Evolutionary conservation across 202 grass and related monocot species (phyloP).

Genomic region (Alloteropsis angusta): DNA sequence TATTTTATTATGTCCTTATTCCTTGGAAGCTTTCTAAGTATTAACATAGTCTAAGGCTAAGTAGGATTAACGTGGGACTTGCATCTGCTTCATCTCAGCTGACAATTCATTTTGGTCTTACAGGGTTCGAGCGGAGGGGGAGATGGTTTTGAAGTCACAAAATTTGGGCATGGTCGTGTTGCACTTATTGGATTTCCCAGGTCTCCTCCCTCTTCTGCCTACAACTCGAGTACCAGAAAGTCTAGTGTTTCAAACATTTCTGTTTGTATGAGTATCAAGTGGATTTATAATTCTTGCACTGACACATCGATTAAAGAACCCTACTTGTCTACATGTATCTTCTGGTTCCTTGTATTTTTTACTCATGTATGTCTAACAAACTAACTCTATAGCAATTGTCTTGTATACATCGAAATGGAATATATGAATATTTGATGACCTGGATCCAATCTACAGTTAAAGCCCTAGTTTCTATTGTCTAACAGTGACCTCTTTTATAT

Average conservation of each 20-base stretch:
- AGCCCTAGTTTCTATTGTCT: not conserved
- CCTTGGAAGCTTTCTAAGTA: not conserved
- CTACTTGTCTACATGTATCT: not conserved
- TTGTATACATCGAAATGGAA: constrained; percentile 10
- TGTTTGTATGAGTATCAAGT: not conserved
- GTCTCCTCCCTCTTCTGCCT: constrained; percentile 39
- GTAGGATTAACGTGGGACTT: not conserved
- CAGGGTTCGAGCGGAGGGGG: constrained; percentile 85
- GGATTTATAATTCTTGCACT: not conserved
- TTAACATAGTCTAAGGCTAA: not conserved
- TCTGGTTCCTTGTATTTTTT: constrained; percentile 5
- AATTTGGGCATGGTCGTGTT: constrained; percentile 97
- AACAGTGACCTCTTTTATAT: not conserved
- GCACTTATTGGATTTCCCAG: constrained; percentile 97
- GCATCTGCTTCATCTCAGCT: not conserved
- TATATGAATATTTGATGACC: constrained; percentile 12
- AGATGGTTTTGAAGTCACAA: constrained; percentile 99
- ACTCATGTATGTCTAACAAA: constrained; percentile 11
- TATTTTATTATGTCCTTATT: not conserved
- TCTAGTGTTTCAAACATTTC: not conserved
- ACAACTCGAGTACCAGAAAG: not conserved
- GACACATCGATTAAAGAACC: constrained; percentile 3
- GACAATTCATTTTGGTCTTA: constrained; percentile 21
- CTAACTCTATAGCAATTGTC: not conserved
- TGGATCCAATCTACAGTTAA: not conserved